phyloP scores from a whole-genome alignment of 208 protist species.

The Leishmania guyanensis region DNA sequence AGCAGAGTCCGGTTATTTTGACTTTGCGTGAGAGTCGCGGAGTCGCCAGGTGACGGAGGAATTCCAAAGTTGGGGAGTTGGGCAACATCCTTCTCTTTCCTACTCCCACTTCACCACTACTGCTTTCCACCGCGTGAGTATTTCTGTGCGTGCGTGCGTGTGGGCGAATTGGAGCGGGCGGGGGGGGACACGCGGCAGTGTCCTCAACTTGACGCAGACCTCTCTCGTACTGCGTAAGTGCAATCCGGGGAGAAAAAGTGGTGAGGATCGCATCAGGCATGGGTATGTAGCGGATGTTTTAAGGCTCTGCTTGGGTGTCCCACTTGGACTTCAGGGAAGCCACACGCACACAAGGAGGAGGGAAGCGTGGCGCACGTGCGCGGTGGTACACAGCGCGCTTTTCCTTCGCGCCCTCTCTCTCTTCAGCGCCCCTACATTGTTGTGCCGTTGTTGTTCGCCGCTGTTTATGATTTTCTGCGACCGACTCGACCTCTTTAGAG shows the following conservation, averaged over 20 bases:
- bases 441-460: not conserved
- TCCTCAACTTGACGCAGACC: not conserved
- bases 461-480: not conserved
- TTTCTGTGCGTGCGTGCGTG: not conserved
- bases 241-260: not conserved
- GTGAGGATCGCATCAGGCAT: not conserved
- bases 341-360: not conserved
- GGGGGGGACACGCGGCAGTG: not conserved
- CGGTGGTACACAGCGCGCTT: not conserved
- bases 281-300: not conserved
- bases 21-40: conserved; percentile 14
- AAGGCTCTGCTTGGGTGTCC: not conserved
- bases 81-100: not conserved
- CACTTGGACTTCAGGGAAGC: not conserved
- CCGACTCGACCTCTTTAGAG: not conserved
- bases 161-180: no score
- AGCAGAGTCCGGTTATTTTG: conserved; percentile 25
- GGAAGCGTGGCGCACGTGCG: not conserved
- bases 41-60: not conserved
- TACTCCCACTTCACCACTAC: not conserved
- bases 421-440: not conserved
- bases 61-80: not conserved
- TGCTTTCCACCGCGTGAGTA: not conserved
- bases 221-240: not conserved
- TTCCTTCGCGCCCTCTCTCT: not conserved